Base-by-base conservation (phyloP, 495 filamentous ascomycete species). In the Symbiotaphrina buchneri region DNA sequence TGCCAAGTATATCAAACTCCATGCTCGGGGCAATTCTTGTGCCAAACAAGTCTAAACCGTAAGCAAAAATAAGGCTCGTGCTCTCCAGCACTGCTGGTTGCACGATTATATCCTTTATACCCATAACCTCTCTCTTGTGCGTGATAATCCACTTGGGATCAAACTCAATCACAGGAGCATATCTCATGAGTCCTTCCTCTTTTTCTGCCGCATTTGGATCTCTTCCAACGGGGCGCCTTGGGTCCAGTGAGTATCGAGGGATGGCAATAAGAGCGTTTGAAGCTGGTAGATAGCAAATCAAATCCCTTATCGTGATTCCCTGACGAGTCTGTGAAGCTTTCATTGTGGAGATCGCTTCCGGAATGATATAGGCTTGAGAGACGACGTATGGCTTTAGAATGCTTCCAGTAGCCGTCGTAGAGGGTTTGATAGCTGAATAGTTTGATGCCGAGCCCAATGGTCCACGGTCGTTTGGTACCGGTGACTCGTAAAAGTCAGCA, bases 1-100 rank as follows among this genome's bases (percentile, higher is more conserved):
- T 90, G 21, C 81, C 85, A 1, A 99, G 56, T 11, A 93, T 63
- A 53, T 99, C 87, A 49, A 95, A 99, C 3, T 74, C 62, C 34
- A 74, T 65, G 44, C 79, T 90, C 0, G 87, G 87, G 18, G 71
- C 67, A 20, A 87, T 70, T 10, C 82, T 57, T 3, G 84, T 83
- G 4, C 78, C 83, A 41, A 81, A 99, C 20, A 95, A 51, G 46
- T 99, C 87, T 0, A 74, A 41, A 2, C 90, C 90, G 47, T 75
- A 94, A 3, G 82, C 85, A 42, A 95, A 69, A 18, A 99, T 65
- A 26, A 99, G 48, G 42, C 77, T 82, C 8, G 87, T 94, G 49
- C 83, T 93, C 52, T 99, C 87, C n/a, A 99, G 59, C 1, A 74
- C 41, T 0, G 79, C 72, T 0, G 85, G 81, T 10, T 55, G 59